Evolutionary conservation across 1,139 yeast species (phyloP).

Genomic region (Saccharomyces hybrid): DNA sequence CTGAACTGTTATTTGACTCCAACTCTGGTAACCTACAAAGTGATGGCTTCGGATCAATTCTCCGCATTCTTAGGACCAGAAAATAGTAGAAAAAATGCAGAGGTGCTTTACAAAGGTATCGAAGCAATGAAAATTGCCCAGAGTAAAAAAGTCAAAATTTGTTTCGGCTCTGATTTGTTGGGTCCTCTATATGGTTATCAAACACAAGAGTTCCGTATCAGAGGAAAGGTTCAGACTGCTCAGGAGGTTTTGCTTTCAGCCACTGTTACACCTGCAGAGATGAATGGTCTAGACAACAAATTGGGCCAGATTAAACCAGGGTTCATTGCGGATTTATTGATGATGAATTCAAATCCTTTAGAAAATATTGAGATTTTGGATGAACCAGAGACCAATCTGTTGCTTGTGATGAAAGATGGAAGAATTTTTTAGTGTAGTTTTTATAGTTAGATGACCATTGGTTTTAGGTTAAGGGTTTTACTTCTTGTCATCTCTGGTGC

Average conservation of each 20-base stretch:
- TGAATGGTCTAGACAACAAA: constrained; percentile 1
- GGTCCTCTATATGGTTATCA: constrained; percentile 10
- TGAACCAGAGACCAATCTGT: constrained; percentile 6
- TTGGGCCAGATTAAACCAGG: constrained; percentile 10
- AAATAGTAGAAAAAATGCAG: constrained; percentile 5
- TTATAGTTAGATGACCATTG: too few species aligned
- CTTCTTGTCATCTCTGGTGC: too few species aligned
- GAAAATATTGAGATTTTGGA: constrained; percentile 8
- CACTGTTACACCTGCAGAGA: background rate
- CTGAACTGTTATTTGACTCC: constrained; percentile 9
- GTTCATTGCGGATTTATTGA: constrained; percentile 8
- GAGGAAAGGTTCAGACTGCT: constrained; percentile 8
- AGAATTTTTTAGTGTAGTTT: background rate
- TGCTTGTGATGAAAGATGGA: background rate
- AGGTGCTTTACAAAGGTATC: constrained; percentile 8
- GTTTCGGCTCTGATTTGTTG: constrained; percentile 10
- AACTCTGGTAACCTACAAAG: constrained; percentile 9
- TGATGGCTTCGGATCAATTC: constrained; percentile 11
- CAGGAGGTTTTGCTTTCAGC: constrained; percentile 2
- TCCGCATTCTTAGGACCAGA: constrained; percentile 6
- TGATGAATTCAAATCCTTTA: constrained; percentile 10
- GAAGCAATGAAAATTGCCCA: constrained; percentile 8
- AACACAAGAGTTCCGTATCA: constrained; percentile 11
- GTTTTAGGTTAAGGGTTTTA: too few species aligned
- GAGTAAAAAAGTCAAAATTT: constrained; percentile 7